A percentile compares a stretch with the other conserved stretches of the same genome.
Conservation (phyloP, 2,329 filamentous ascomycete genomes). For the Aspergillus udagawae region DNA sequence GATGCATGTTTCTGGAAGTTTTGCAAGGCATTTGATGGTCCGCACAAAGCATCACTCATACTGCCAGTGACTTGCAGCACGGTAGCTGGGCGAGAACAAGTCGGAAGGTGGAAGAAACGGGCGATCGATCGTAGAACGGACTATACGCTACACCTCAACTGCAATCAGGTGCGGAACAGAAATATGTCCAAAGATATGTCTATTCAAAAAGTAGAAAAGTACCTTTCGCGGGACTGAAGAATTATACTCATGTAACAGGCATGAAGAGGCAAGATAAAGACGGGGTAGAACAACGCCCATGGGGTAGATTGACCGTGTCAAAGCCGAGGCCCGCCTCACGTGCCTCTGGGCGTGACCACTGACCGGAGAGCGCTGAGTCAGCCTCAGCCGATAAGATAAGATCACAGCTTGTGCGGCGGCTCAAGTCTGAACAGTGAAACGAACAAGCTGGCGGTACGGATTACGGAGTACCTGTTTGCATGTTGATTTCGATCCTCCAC, state of each 20-base stretch:
- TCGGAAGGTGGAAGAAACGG: neutral
- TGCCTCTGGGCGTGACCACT: conserved; percentile 11
- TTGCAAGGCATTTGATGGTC: conserved; percentile 71
- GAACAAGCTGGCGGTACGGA: conserved; percentile 23
- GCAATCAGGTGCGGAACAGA: neutral
- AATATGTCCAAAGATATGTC: neutral
- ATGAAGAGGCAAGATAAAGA: neutral
- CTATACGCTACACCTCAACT: neutral
- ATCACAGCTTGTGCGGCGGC: conserved; percentile 11
- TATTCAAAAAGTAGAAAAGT: neutral
- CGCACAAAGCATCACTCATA: conserved; percentile 68
- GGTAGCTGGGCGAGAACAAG: neutral
- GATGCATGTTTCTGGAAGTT: conserved; percentile 67
- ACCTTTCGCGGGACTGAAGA: neutral
- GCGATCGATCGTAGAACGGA: neutral
- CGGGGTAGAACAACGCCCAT: conserved; percentile 6
- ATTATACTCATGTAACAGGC: neutral
- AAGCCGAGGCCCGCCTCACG: conserved; percentile 21
- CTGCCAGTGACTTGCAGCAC: conserved; percentile 13
- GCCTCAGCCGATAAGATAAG: conserved; percentile 26
- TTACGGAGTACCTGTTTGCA: conserved; percentile 13
- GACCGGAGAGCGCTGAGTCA: conserved; percentile 12
- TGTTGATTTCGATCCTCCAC: conserved; percentile 6
- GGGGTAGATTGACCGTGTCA: conserved; percentile 12
- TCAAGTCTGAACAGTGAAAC: conserved; percentile 12